A percentile compares a stretch with the other conserved stretches of the same genome.
These are phyloP conservation scores for Fusarium tupiense DNA, from an alignment of 2,329 filamentous ascomycete species.

Conservation along the genomic window DNA sequence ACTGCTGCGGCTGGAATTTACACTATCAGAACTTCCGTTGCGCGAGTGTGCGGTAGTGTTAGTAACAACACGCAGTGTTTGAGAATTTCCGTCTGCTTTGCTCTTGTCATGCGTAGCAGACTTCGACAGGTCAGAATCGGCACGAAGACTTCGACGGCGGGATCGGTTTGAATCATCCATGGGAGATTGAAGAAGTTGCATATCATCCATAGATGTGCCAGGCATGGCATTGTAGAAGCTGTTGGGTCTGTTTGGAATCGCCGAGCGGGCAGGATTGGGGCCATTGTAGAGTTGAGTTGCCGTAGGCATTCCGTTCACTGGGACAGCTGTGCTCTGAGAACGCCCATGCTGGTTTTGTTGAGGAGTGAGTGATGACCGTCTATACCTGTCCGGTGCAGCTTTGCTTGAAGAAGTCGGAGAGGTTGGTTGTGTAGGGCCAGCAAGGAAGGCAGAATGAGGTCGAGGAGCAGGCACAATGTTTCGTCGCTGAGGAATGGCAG, in stretches of 20 bases:
- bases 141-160: conserved; percentile 82
- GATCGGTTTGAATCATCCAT: conserved; percentile 79
- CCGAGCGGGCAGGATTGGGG: conserved; percentile 44
- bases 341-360: conserved; percentile 49
- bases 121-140: conserved; percentile 51
- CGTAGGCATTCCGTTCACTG: conserved; percentile 41
- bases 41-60: conserved; percentile 48
- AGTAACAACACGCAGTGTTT: conserved; percentile 51
- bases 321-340: conserved; percentile 50
- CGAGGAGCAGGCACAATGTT: conserved; percentile 53
- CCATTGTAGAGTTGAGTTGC: conserved; percentile 46
- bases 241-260: conserved; percentile 59
- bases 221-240: conserved; percentile 59
- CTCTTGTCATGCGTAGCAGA: conserved; percentile 34
- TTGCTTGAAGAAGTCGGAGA: conserved; percentile 55
- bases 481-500: conserved; percentile 54
- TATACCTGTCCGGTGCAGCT: conserved; percentile 79
- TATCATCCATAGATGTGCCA: conserved; percentile 73
- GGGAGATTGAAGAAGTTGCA: conserved; percentile 66
- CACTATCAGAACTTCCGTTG: conserved; percentile 73
- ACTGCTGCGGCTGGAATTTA: conserved; percentile 66
- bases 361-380: conserved; percentile 62
- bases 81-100: conserved; percentile 52
- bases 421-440: conserved; percentile 58
- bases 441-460: conserved; percentile 56